phyloP scores from a whole-genome alignment of 1,139 yeast species.

The Tardiomyces depauwii region DNA sequence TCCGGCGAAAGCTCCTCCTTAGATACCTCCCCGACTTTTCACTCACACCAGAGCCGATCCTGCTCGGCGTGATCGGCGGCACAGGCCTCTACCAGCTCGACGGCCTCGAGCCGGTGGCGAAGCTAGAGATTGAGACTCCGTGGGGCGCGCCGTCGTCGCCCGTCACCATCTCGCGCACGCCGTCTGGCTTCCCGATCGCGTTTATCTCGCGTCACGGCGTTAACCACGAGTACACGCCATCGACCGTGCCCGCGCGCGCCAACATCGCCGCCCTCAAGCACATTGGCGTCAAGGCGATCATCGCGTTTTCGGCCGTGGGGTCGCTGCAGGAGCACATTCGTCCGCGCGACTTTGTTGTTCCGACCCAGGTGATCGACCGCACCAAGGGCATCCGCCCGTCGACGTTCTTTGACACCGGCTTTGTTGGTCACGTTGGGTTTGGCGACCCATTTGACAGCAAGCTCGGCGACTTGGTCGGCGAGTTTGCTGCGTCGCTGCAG shows the following conservation, averaged over 20 bases:
- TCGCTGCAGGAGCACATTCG: conserved; percentile 79
- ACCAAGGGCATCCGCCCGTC: conserved; percentile 91
- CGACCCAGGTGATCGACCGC: conserved; percentile 92
- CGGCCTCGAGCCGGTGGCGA: conserved; percentile 74
- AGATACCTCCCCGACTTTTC: neutral
- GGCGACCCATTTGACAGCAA: conserved; percentile 91
- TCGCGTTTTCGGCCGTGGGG: conserved; percentile 95
- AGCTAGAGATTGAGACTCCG: conserved; percentile 73
- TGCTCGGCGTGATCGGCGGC: conserved; percentile 89
- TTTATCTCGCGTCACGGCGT: conserved; percentile 92
- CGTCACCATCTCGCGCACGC: conserved; percentile 73
- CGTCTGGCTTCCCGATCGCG: conserved; percentile 75
- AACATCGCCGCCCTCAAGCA: conserved; percentile 91
- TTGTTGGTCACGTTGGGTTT: conserved; percentile 94
- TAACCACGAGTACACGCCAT: conserved; percentile 79
- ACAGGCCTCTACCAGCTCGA: conserved; percentile 92
- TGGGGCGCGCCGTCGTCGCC: conserved; percentile 98
- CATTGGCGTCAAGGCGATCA: conserved; percentile 74
- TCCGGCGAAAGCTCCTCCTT: no score
- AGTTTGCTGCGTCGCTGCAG: conserved; percentile 44
- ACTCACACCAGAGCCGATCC: conserved; percentile 40
- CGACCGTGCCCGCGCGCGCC: conserved; percentile 88
- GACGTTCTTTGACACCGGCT: conserved; percentile 83
- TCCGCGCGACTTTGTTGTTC: conserved; percentile 91
- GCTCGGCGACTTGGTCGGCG: conserved; percentile 53